Evolutionary conservation across 2,329 filamentous ascomycete species (phyloP).

Genomic region (Verticillium nubilum): DNA sequence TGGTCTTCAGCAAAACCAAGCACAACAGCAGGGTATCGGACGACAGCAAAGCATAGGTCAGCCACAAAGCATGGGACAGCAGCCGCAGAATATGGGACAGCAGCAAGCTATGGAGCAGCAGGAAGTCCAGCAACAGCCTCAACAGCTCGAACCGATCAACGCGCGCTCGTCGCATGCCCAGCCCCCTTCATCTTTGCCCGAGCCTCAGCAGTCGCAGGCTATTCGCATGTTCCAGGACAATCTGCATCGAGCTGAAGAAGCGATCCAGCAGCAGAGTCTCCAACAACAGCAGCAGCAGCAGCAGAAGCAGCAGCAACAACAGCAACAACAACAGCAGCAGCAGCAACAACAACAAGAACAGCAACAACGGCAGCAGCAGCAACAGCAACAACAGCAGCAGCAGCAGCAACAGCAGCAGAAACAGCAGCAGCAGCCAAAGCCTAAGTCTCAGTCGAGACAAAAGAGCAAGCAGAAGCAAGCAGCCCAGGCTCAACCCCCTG

Average conservation of each 20-base stretch:
- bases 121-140: slow-evolving; percentile 6
- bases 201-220: neutral
- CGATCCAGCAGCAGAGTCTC: neutral
- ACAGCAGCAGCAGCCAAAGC: slow-evolving; percentile 18
- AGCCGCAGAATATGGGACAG: slow-evolving; percentile 15
- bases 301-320: slow-evolving; percentile 28
- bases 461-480: slow-evolving; percentile 17
- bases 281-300: slow-evolving; percentile 7
- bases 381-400: slow-evolving; percentile 21
- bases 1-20: slow-evolving; percentile 23
- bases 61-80: slow-evolving; percentile 22
- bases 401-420: slow-evolving; percentile 23
- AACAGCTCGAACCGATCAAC: slow-evolving; percentile 1
- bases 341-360: slow-evolving; percentile 24
- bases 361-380: slow-evolving; percentile 22
- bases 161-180: neutral
- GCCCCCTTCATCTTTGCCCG: neutral
- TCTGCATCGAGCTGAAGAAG: neutral
- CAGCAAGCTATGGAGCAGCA: slow-evolving; percentile 1
- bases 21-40: slow-evolving; percentile 13
- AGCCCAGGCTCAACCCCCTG: slow-evolving; percentile 19
- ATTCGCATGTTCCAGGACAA: neutral
- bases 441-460: slow-evolving; percentile 11
- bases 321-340: slow-evolving; percentile 22
- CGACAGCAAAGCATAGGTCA: slow-evolving; percentile 20